Conservation (phyloP, 176 grass and related monocot species). For the bread wheat (Triticum aestivum) region IWGSC_CS_RefSeq_v2.1 NC_057806.1:378145609-378146108, state of each 20-base stretch:
- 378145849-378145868: slow-evolving; percentile 4
- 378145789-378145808: slow-evolving; percentile 13
- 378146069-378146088: background rate
- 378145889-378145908: background rate
- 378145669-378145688: background rate
- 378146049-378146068: background rate
- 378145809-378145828: slow-evolving; percentile 32
- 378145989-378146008: background rate
- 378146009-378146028: background rate
- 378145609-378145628: too few relatives aligned
- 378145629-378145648: background rate
- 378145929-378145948: background rate
- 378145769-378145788: slow-evolving; percentile 31
- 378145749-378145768: background rate
- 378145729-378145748: background rate
- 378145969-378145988: background rate
- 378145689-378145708: background rate
- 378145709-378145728: background rate
- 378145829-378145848: slow-evolving; percentile 23
- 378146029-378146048: background rate
- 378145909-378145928: background rate
- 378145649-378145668: background rate
- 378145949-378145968: background rate
- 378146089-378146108: too few relatives aligned
- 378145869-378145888: slow-evolving; percentile 14